A percentile compares a stretch with the other conserved stretches of the same genome.
Conservation (phyloP, 176 grass and related monocot genomes). For the Hsuehochloa calcarea region DNA sequence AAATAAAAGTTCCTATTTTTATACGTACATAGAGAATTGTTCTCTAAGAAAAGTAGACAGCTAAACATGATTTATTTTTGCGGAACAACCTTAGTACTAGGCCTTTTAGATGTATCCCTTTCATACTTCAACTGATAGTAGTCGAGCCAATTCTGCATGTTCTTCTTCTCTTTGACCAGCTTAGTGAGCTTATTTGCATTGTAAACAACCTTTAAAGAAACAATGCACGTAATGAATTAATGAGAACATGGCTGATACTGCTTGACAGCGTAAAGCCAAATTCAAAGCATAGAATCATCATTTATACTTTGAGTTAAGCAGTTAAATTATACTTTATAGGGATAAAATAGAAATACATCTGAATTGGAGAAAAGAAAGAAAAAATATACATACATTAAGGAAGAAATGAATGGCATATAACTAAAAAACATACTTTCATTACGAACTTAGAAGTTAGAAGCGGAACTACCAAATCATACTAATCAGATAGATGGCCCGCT, state of each 20-base stretch:
- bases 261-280: constrained; percentile 5
- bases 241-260: neutral
- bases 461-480: neutral
- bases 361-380: constrained; percentile 1
- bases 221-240: neutral
- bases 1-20: neutral
- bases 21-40: neutral
- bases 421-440: neutral
- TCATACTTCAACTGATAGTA: constrained; percentile 87
- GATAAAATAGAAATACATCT: constrained; percentile 21
- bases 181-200: constrained; percentile 89
- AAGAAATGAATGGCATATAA: neutral
- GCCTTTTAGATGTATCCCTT: constrained; percentile 65
- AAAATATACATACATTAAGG: neutral
- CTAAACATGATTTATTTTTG: constrained; percentile 4
- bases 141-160: constrained; percentile 88
- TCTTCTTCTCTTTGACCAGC: constrained; percentile 87
- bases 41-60: neutral
- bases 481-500: neutral
- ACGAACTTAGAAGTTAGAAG: neutral
- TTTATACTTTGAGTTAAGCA: neutral
- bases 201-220: constrained; percentile 68
- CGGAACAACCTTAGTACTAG: constrained; percentile 70
- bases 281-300: constrained; percentile 2
- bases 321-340: neutral